These are phyloP conservation scores for Ceratocystis lukuohia DNA, from an alignment of 2,329 filamentous ascomycete species.

Conservation along the genomic window DNA sequence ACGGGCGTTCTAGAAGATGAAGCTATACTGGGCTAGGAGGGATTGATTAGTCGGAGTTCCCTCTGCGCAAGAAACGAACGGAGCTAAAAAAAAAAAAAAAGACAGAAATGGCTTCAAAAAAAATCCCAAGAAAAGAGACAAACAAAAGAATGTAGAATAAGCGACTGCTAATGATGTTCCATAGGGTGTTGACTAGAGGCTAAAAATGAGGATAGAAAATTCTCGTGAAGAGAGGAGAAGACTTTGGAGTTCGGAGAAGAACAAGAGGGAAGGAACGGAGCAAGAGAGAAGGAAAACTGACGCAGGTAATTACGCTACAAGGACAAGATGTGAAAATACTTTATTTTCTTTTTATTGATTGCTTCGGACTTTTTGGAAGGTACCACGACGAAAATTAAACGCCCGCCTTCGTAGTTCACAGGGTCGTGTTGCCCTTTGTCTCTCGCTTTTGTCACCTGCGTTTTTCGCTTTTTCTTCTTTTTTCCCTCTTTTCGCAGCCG, in stretches of 20 bases:
- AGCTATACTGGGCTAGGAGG: background rate
- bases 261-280: background rate
- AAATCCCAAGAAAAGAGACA: background rate
- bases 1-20: background rate
- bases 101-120: background rate
- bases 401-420: background rate
- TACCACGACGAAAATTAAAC: background rate
- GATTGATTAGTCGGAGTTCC: background rate
- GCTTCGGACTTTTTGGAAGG: background rate
- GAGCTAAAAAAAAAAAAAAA: constrained; percentile 9
- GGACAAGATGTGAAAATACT: background rate
- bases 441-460: background rate
- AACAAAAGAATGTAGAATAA: background rate
- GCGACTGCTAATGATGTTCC: background rate
- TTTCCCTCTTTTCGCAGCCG: background rate
- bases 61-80: background rate
- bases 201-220: background rate
- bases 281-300: background rate
- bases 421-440: background rate
- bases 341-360: background rate
- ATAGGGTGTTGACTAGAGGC: background rate
- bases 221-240: background rate
- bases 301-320: background rate
- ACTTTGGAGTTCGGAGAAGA: background rate
- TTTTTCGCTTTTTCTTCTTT: background rate